Evolutionary conservation across 2,329 filamentous ascomycete species (phyloP).

Genomic region (Pestalotiopsis sp.): DNA sequence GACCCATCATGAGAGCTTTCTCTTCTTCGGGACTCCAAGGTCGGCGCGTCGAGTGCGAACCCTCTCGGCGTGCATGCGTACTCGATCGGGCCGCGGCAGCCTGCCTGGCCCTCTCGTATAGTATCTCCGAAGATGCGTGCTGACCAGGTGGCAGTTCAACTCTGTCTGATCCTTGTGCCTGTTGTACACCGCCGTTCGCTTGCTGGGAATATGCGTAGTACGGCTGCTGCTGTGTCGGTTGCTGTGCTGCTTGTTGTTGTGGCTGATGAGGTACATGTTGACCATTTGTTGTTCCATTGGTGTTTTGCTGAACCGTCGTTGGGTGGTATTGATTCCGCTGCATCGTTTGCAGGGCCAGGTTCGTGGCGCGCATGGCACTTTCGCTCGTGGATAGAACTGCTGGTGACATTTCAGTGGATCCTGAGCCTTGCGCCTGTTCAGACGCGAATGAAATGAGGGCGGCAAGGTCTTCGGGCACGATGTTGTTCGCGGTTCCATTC

Average conservation of each 20-base stretch:
- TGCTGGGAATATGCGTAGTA: background rate
- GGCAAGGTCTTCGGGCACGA: conserved; percentile 31
- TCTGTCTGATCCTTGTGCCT: conserved; percentile 7
- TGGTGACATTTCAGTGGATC: conserved; percentile 27
- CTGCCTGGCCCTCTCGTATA: conserved; percentile 62
- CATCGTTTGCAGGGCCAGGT: conserved; percentile 33
- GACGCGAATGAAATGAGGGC: conserved; percentile 29
- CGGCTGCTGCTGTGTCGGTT: conserved; percentile 15
- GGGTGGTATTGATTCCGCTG: conserved; percentile 34
- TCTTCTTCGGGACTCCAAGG: conserved; percentile 91
- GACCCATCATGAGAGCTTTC: conserved; percentile 83
- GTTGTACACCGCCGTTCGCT: conserved; percentile 1
- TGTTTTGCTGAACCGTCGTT: conserved; percentile 28
- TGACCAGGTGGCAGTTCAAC: conserved; percentile 55
- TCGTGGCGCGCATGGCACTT: conserved; percentile 33
- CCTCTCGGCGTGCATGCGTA: conserved; percentile 56
- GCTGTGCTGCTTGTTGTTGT: conserved; percentile 23
- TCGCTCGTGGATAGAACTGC: conserved; percentile 31
- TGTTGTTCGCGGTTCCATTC: conserved; percentile 17
- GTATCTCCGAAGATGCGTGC: conserved; percentile 52
- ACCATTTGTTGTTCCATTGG: conserved; percentile 15
- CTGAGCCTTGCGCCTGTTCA: conserved; percentile 28
- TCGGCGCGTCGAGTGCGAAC: conserved; percentile 64
- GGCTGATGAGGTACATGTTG: background rate
- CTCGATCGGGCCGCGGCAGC: conserved; percentile 59